Evolutionary conservation across 371 early-diverging fungal species (phyloP), one percentile per base, ranked within the genome.

Genomic region (Mortierella sp.): DNA sequence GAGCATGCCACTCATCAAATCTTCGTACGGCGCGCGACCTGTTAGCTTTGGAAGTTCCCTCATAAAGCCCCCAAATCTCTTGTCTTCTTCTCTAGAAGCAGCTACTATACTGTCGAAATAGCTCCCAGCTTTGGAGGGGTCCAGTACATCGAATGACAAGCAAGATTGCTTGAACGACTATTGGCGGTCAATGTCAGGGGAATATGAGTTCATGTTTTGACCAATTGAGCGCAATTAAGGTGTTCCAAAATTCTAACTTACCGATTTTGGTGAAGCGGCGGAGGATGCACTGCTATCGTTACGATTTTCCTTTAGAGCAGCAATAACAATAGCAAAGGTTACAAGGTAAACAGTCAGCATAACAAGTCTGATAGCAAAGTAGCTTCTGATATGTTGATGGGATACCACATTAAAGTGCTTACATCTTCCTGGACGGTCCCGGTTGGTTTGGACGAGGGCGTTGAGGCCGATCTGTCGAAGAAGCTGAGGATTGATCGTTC

Each of bases 401-500:
- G 30, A 30, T 30, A 30, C 30, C 30, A 30, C 30, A 24, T 26
- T 28, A 47, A 9, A 3, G 8, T 47, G 9, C 30, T 43, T 61
- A 70, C 73, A 55, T 66, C 66, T 32, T 39, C 39, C 2, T 32
- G 37, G 37, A 20, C 59, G 3, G 47, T 22, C 10, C 45, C 26
- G n/a, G 35, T 20, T 11, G 47, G 18, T 39, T 45, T 66, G 14
- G 54, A 9, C 5, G 63, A 52, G 1, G 73, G 28, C 3, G 45
- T 57, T 28, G 55, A n/a, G 9, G 18, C 58, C 2, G 79, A 70
- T 54, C 71, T 57, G 35, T 78, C 79, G 66, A 81, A 81, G 61
- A 72, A 81, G 55, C 70, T 81, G 51, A 81, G 83, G 64, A 81
- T 81, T n/a, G 83, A 73, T 4, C 83, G 73, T 5, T 78, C 71